Conservation (phyloP, 1,284 basidiomycete genomes). For the Cryptococcus sp. region DNA sequence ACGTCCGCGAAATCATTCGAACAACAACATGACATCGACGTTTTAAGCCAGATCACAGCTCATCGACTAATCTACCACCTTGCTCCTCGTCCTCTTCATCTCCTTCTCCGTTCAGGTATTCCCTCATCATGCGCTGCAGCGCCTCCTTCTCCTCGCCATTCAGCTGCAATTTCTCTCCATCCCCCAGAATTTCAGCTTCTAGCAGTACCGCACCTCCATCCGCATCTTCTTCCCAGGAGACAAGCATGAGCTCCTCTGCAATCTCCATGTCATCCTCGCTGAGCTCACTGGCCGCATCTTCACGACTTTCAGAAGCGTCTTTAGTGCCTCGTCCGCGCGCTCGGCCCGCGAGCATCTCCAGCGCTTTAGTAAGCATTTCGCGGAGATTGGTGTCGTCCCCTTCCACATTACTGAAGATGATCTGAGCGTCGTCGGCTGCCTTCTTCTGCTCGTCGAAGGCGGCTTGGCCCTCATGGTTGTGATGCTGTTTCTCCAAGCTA, state of each 20-base stretch:
- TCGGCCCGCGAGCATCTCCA: neutral
- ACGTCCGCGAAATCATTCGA: too few species aligned
- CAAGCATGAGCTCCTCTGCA: conserved; percentile 1
- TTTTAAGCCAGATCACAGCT: neutral
- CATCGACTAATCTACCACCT: neutral
- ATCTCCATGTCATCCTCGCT: neutral
- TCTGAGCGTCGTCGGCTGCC: too few species aligned
- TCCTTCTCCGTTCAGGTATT: neutral
- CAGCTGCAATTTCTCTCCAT: neutral
- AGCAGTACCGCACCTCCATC: conserved; percentile 3
- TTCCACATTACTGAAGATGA: too few species aligned
- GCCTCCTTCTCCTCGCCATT: neutral
- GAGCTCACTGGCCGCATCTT: neutral
- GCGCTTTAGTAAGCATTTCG: neutral
- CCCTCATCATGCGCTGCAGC: neutral
- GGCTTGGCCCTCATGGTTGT: neutral
- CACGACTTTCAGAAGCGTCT: neutral
- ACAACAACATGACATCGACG: too few species aligned
- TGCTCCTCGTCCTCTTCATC: neutral
- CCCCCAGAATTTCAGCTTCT: conserved; percentile 1
- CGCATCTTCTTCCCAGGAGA: conserved; percentile 9
- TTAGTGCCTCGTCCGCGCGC: neutral
- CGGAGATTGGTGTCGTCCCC: neutral
- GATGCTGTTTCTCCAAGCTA: neutral
- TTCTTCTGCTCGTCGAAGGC: too few species aligned